Conservation (phyloP, 208 protist genomes). For the Endotrypanum monterogeii region DNA sequence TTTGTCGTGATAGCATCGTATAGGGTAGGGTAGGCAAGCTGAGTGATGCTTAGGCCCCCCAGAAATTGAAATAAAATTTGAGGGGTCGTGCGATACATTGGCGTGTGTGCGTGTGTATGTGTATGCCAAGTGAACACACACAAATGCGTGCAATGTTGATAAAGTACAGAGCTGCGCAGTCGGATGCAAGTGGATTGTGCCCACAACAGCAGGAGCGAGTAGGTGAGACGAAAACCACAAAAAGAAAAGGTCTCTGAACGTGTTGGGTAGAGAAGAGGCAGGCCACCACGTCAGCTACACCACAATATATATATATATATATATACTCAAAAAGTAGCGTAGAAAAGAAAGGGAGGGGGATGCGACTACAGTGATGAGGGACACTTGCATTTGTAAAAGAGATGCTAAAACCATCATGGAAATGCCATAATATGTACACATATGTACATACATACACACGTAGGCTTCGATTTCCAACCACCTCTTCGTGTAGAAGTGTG, state of each 20-base stretch:
- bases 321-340: not conserved
- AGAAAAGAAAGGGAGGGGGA: no score
- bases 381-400: not conserved
- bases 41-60: constrained; percentile 34
- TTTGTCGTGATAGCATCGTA: constrained; percentile 3
- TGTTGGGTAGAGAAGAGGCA: not conserved
- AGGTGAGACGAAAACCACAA: not conserved
- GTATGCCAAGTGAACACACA: not conserved
- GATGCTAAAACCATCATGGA: constrained; percentile 1
- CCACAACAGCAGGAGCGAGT: not conserved
- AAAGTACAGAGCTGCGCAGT: no score
- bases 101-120: not conserved
- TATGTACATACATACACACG: not conserved
- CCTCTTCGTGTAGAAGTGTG: not conserved
- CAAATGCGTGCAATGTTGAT: not conserved
- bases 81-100: constrained; percentile 30
- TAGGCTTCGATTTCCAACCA: not conserved
- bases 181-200: no score
- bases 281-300: not conserved
- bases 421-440: not conserved
- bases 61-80: constrained; percentile 35
- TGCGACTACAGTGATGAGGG: not conserved
- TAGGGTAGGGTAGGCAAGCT: constrained; percentile 20
- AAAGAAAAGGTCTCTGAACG: not conserved
- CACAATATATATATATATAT: not conserved